Percentiles rank a stretch among this genome's conserved stretches.
Conservation (phyloP, 177 flowering plant species). For the Tripterygium wilfordii region DNA sequence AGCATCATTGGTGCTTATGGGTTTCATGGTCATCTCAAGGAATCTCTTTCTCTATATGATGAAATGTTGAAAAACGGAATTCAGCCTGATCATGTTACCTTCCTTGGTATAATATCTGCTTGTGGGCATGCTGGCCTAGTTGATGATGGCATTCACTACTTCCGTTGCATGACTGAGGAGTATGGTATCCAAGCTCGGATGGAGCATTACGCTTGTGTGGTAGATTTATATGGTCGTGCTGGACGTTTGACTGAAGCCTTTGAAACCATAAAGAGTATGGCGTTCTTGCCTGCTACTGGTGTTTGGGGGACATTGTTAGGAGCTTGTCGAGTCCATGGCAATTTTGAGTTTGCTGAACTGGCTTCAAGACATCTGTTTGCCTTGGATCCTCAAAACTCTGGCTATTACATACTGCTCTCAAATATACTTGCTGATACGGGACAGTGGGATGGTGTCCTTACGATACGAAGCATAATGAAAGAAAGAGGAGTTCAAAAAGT, state of each 20-base stretch:
- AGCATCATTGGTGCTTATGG: slow-evolving; percentile 84
- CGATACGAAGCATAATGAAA: slow-evolving; percentile 61
- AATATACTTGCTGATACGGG: slow-evolving; percentile 72
- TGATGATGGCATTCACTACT: slow-evolving; percentile 50
- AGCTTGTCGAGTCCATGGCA: slow-evolving; percentile 62
- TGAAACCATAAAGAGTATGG: slow-evolving; percentile 51
- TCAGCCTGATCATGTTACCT: slow-evolving; percentile 70
- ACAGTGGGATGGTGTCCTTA: slow-evolving; percentile 47
- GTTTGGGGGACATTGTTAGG: slow-evolving; percentile 87
- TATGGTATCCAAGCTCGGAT: slow-evolving; percentile 46
- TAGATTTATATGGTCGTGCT: slow-evolving; percentile 71
- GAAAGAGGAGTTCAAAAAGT: slow-evolving; percentile 65
- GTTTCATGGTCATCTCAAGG: slow-evolving; percentile 52
- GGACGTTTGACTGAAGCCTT: slow-evolving; percentile 59
- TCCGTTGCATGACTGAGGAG: slow-evolving; percentile 47
- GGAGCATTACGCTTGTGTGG: slow-evolving; percentile 89
- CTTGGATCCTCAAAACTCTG: slow-evolving; percentile 75
- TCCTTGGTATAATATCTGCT: slow-evolving; percentile 70
- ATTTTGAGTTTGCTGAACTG: slow-evolving; percentile 64
- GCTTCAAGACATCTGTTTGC: slow-evolving; percentile 56
- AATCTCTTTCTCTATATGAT: slow-evolving; percentile 43
- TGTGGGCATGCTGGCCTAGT: slow-evolving; percentile 72
- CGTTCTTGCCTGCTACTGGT: slow-evolving; percentile 70
- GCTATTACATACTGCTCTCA: slow-evolving; percentile 62
- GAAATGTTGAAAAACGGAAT: slow-evolving; percentile 45